Base-by-base conservation (phyloP, 1,284 basidiomycete genomes). In the Termitomyces sp. region DNA sequence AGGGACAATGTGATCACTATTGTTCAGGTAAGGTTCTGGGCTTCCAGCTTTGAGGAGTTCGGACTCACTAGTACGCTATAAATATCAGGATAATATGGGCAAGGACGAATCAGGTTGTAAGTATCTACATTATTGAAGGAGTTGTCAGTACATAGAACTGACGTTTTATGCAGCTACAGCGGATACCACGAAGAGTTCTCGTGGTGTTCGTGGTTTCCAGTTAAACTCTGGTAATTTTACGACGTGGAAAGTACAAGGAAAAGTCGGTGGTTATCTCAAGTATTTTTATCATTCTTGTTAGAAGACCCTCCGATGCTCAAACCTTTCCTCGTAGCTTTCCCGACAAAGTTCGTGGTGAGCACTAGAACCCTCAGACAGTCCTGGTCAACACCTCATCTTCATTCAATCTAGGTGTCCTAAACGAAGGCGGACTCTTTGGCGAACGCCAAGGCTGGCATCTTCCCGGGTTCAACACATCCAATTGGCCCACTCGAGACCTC, bases 401-500 rank as follows among this genome's bases (percentile, higher is more conserved):
- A 5, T 5, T 45, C 6, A 0, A 44, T 21, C 1, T 34, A 68
- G 67, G 70, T 46, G 54, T 88, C 13, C 71, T 89, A 46, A 92
- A 92, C 58, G 89, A 91, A 68, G 90, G 90, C 13, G 91, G 90
- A 3, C 74, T 91, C 7, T 86, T 81, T 52, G 87, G 83, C 24
- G 90, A 93, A 64, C 81, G 90, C 34, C 60, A 76, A 55, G 89
- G 90, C 11, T 92, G 89, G 88, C 89, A 92, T 66, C 77, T 92
- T 3, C 90, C 89, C 1, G 81, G 79, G 9, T 91, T 83, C 65
- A 73, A 86, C 52, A 81, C 78, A 2, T 78, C 80, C 1, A 63
- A 65, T 7, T 92, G 89, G 89, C 62, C 62, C 4, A 53, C 62
- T 10, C 77, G 84, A 44, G 70, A 79, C 14, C 69, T 86, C 9